phyloP scores from a whole-genome alignment of 495 filamentous ascomycete species.

The Endocarpon pusillum region DNA sequence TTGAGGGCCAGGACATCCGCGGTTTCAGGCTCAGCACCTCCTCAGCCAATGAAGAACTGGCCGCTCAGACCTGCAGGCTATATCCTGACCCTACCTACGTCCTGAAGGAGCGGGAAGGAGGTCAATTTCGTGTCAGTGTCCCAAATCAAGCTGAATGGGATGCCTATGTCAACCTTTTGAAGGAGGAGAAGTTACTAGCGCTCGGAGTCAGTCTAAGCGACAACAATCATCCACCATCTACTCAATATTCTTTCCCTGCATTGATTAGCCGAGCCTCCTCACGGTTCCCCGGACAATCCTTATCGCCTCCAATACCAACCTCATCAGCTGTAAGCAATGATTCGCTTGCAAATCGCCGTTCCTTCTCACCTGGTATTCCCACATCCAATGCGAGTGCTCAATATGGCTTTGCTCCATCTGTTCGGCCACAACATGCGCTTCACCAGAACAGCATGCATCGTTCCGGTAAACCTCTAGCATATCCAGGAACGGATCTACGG shows the following conservation, averaged over 20 bases:
- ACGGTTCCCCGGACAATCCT: conserved; percentile 44
- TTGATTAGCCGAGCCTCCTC: conserved; percentile 44
- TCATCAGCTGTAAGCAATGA: conserved; percentile 43
- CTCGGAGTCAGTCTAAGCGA: conserved; percentile 69
- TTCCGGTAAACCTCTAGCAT: too few species aligned
- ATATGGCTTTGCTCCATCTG: too few species aligned
- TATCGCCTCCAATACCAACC: conserved; percentile 58
- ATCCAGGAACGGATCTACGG: too few species aligned
- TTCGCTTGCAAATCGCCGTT: conserved; percentile 23
- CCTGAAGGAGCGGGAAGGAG: conserved; percentile 30
- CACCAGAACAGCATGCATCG: too few species aligned
- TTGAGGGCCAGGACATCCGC: conserved; percentile 54
- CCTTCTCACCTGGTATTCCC: conserved; percentile 25
- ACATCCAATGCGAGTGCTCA: conserved; percentile 36
- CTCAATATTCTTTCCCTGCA: conserved; percentile 27
- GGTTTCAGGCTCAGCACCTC: conserved; percentile 48
- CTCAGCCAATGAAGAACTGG: conserved; percentile 16
- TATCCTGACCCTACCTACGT: conserved; percentile 55
- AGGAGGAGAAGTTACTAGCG: conserved; percentile 79
- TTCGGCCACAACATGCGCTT: too few species aligned
- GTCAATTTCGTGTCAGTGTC: conserved; percentile 46
- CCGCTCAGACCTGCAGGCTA: conserved; percentile 47
- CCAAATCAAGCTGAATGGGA: conserved; percentile 71
- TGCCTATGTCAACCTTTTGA: conserved; percentile 58
- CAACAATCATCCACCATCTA: conserved; percentile 41